These are phyloP conservation scores for Forsythia suspensa DNA, from an alignment of 257 asterid species.

Conservation along the genomic window DNA sequence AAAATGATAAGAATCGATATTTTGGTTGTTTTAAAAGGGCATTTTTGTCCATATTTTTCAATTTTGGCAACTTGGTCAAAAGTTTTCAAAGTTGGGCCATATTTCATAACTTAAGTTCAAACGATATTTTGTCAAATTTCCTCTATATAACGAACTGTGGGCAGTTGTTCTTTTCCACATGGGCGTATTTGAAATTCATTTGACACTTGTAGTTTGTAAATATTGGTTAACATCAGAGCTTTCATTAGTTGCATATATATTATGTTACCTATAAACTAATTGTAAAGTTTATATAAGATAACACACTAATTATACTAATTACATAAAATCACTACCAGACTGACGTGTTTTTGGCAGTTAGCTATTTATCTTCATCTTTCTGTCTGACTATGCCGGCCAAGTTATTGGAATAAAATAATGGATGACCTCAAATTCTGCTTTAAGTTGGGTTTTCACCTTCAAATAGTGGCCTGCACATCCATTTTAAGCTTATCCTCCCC, in stretches of 20 bases:
- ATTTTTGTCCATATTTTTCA: too few relatives aligned
- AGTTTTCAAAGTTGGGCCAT: too few relatives aligned
- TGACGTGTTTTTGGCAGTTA: conserved; percentile 48
- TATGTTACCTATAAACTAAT: background rate
- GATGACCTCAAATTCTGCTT: conserved; percentile 16
- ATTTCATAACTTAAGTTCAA: too few relatives aligned
- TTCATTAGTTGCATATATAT: conserved; percentile 12
- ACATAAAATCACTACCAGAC: conserved; percentile 45
- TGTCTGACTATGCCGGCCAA: conserved; percentile 85
- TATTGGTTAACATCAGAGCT: conserved; percentile 10
- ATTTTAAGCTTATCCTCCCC: conserved; percentile 22
- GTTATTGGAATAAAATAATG: conserved; percentile 22
- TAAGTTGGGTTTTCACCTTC: conserved; percentile 34
- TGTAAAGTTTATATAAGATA: background rate
- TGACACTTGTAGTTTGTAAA: background rate
- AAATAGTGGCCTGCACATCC: conserved; percentile 36
- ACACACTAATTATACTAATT: background rate
- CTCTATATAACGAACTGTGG: background rate
- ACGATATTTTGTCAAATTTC: too few relatives aligned
- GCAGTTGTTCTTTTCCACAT: background rate
- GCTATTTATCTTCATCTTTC: conserved; percentile 33
- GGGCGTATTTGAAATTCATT: background rate
- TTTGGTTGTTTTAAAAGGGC: too few relatives aligned
- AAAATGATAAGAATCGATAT: too few relatives aligned
- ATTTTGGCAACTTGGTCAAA: too few relatives aligned